Evolutionary conservation across 1,139 yeast species (phyloP).

Genomic region (Pneumocystis wakefieldiae): DNA sequence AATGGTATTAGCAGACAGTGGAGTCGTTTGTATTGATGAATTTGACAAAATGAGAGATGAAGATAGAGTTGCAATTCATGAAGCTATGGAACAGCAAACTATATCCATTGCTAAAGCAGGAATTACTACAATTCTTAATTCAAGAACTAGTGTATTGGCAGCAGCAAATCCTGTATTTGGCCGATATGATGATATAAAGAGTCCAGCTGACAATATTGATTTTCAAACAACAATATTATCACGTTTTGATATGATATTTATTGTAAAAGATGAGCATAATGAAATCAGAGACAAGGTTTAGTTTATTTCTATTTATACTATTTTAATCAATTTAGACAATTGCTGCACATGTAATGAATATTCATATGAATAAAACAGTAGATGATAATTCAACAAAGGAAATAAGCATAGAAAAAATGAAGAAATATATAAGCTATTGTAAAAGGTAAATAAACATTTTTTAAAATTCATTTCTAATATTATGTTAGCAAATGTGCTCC

Average conservation of each 20-base stretch:
- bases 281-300: slow-evolving; percentile 47
- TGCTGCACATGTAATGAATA: slow-evolving; percentile 89
- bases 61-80: slow-evolving; percentile 96
- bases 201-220: slow-evolving; percentile 96
- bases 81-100: slow-evolving; percentile 99
- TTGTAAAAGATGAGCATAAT: slow-evolving; percentile 89
- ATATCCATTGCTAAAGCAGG: slow-evolving; percentile 99
- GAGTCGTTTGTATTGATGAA: slow-evolving; percentile 97
- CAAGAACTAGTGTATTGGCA: slow-evolving; percentile 90
- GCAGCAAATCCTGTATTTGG: slow-evolving; percentile 98
- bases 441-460: slow-evolving; percentile 29
- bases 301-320: not conserved
- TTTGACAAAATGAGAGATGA: slow-evolving; percentile 98
- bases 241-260: slow-evolving; percentile 95
- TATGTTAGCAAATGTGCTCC: slow-evolving; percentile 61
- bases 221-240: slow-evolving; percentile 93
- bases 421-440: slow-evolving; percentile 81
- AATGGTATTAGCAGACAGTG: slow-evolving; percentile 97
- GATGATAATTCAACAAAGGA: slow-evolving; percentile 47
- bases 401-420: slow-evolving; percentile 80
- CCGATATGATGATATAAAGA: slow-evolving; percentile 84
- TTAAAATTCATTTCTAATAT: not conserved
- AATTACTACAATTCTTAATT: slow-evolving; percentile 85
- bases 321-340: slow-evolving; percentile 36
- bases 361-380: slow-evolving; percentile 65